phyloP scores from a whole-genome alignment of 2,329 filamentous ascomycete genomes.

The Pyrenochaeta sp. region DNA sequence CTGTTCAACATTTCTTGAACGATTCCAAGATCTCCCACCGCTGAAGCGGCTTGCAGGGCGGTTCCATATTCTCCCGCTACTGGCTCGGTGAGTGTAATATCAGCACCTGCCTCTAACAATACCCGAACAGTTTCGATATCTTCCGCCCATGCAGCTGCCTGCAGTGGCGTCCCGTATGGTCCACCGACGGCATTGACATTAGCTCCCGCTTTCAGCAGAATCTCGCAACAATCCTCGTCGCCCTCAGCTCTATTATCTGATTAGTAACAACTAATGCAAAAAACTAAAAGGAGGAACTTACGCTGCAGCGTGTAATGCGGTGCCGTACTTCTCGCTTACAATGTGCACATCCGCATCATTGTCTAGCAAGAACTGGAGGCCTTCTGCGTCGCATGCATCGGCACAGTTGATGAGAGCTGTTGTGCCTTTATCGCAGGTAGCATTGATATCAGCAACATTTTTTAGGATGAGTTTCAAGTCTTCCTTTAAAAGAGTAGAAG shows the following conservation, averaged over 20 bases:
- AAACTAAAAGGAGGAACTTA: constrained; percentile 4
- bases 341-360: constrained; percentile 26
- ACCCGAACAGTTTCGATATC: constrained; percentile 23
- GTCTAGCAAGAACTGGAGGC: constrained; percentile 21
- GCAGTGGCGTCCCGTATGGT: constrained; percentile 23
- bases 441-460: constrained; percentile 29
- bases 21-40: constrained; percentile 18
- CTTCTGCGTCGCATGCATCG: constrained; percentile 18
- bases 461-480: constrained; percentile 25
- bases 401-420: constrained; percentile 33
- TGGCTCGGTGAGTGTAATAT: constrained; percentile 14
- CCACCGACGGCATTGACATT: constrained; percentile 27
- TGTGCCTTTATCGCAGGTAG: constrained; percentile 22
- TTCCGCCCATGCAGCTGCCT: constrained; percentile 22
- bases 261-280: constrained; percentile 2
- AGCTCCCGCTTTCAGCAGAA: constrained; percentile 27
- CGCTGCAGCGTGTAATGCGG: constrained; percentile 31
- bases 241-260: constrained; percentile 14
- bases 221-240: constrained; percentile 21
- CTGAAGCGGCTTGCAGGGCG: constrained; percentile 30
- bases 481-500: constrained; percentile 18
- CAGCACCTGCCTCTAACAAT: constrained; percentile 21
- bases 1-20: constrained; percentile 21
- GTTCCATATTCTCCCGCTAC: constrained; percentile 27
- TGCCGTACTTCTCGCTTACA: constrained; percentile 21